Evolutionary conservation across 2,329 filamentous ascomycete genomes (phyloP), one percentile per base, ranked within the genome.

Genomic region (Fusarium protoensiforme): DNA sequence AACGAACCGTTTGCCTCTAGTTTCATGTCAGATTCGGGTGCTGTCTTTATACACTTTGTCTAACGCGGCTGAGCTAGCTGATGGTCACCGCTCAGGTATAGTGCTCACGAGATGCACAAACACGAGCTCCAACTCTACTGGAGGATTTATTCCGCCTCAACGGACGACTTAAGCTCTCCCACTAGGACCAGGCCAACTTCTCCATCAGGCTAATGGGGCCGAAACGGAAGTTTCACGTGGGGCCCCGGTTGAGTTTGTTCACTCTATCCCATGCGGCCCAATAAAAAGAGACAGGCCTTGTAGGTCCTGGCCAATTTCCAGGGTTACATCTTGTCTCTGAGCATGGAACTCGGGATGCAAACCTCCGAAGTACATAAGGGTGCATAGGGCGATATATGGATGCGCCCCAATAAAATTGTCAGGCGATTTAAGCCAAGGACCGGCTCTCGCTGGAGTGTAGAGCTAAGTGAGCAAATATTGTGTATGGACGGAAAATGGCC

Each of bases 191-290:
- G 43, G 27, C 31, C 56, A 22, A 57, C 59, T 53, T 57, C 22
- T 61, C n/a, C n/a, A 59, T 61, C 7, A 16, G 60, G 58, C 31
- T 11, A 18, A 36, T 33, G 38, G 54, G 54, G 8, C 69, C 62
- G 56, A 48, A 29, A 7, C 27, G 29, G 41, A 31, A 20, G 53
- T n/a, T 72, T 41, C 36, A 61, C 41, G 38, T 61, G 61, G 53
- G 38, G 61, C 24, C 53, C 29, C 58, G 18, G 43, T 31, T 16
- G 41, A 27, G 31, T 29, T 41, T 29, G 24, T 27, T 41, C 27
- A 20, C 7, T 33, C 20, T 33, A 33, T 39, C 46, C 18, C 35
- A 73, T 68, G 71, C 71, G 71, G 39, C 20, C 71, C 71, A 73
- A 73, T 73, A 31, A 54, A 63, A 54, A 27, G 27, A 7, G 46